These are phyloP conservation scores for Turnera subulata DNA, from an alignment of 345 rosid species.

Conservation along the genomic window DNA sequence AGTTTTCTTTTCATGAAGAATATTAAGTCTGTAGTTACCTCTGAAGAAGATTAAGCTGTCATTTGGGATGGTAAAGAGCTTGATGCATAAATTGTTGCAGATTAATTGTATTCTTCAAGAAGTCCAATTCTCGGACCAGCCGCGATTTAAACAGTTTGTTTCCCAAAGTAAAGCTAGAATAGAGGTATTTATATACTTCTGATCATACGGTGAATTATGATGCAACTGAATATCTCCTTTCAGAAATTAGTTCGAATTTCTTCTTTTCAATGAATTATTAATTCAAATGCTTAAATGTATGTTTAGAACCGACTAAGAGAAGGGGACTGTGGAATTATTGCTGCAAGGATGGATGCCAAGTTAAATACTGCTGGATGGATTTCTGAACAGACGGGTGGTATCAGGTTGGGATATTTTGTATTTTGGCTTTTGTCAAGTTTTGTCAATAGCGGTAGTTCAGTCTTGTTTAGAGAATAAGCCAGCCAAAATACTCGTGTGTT, in stretches of 20 bases:
- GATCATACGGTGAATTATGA: too few species aligned
- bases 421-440: background rate
- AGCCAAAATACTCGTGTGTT: too few species aligned
- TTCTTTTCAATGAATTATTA: slow-evolving; percentile 7
- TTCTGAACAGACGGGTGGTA: slow-evolving; percentile 98
- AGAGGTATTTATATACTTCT: slow-evolving; percentile 54
- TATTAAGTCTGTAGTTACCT: background rate
- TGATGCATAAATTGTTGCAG: slow-evolving; percentile 33
- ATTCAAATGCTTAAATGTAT: slow-evolving; percentile 3
- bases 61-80: slow-evolving; percentile 6
- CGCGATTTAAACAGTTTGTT: slow-evolving; percentile 94
- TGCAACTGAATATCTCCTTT: background rate
- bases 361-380: slow-evolving; percentile 87
- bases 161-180: slow-evolving; percentile 94
- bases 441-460: too few species aligned
- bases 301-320: slow-evolving; percentile 83
- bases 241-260: too few species aligned
- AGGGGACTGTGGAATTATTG: slow-evolving; percentile 87
- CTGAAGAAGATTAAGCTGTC: background rate
- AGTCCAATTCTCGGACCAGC: slow-evolving; percentile 90
- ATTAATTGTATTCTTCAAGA: slow-evolving; percentile 84
- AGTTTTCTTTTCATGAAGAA: background rate
- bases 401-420: slow-evolving; percentile 50
- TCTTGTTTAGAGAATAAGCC: too few species aligned
- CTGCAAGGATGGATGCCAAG: slow-evolving; percentile 92